Base-by-base conservation (phyloP, 2,329 filamentous ascomycete genomes). In the Aureobasidium sp. region DNA sequence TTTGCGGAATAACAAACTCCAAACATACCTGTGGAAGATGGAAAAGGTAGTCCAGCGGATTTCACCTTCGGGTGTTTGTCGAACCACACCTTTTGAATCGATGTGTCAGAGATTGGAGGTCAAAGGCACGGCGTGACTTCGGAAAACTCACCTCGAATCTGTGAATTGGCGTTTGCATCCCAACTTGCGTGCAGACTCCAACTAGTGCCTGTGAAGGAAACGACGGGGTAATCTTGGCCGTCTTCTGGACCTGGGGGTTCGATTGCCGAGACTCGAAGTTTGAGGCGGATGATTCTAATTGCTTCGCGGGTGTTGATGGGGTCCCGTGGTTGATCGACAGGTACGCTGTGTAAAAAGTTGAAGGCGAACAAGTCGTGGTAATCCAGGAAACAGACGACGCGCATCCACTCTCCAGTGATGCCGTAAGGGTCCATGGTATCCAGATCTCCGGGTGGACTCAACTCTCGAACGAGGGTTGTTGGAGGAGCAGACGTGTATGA, bases 21-120 rank as follows among this genome's bases (percentile, higher is more conserved):
- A 2, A 29, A 44, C 74, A 66, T 72, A 77, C 77, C 75, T 79
- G 64, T 79, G 75, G 66, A 83, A 84, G 14, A 90, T 79, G 1
- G 84, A 88, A 59, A 84, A 83, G 0, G 84, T 87, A 1, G 86
- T 89, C 89, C 89, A 92, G 47, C 87, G 78, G 5, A 92, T 84
- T 65, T 91, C 87, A 12, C 88, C 87, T 65, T 89, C 81, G 12
- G 79, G 79, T 0, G 88, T 91, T 66, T 87, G 74, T 12, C 86
- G 78, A 0, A 89, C 88, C 0, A 75, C 81, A 2, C 88, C 85
- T 78, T 56, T 34, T 56, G 34, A 44, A 34, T 62, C 51, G 29
- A 53, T 51, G 22, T 53, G n/a, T 66, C 37, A 66, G 57, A 34
- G 9, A 25, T 37, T 17, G 15, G 12, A 9, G 11, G 3, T 8